Percentiles rank a stretch among this genome's conserved stretches.
These are phyloP conservation scores for Euphorbia pulcherrima DNA, from an alignment of 345 rosid species.

Conservation along the genomic window DNA sequence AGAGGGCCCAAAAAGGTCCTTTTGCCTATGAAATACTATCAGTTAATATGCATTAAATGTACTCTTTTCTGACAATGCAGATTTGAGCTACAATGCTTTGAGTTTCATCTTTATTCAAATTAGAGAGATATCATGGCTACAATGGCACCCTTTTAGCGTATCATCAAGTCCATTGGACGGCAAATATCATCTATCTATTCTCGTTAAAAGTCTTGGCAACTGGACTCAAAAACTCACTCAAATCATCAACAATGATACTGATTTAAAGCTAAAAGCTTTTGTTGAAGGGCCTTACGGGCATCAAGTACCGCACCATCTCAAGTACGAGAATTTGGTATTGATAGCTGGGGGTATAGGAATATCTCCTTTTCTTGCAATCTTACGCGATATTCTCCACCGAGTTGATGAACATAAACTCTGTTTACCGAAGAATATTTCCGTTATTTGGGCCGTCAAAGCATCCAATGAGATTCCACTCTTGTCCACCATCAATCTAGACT, in stretches of 20 bases:
- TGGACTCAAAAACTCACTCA: constrained; percentile 67
- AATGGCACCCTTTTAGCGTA: constrained; percentile 97
- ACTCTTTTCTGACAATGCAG: constrained; percentile 35
- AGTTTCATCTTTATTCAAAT: constrained; percentile 81
- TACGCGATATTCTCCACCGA: constrained; percentile 69
- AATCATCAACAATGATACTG: constrained; percentile 31
- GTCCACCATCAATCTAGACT: constrained; percentile 47
- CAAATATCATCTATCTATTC: constrained; percentile 53
- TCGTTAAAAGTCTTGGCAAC: constrained; percentile 66
- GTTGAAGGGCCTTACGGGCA: constrained; percentile 93
- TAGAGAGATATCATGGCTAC: constrained; percentile 76
- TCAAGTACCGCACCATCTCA: constrained; percentile 67
- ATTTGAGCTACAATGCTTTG: constrained; percentile 69
- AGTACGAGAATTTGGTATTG: constrained; percentile 74
- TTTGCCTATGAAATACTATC: too few relatives aligned
- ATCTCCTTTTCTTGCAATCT: constrained; percentile 76
- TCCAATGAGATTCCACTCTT: constrained; percentile 75
- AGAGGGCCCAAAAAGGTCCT: too few relatives aligned
- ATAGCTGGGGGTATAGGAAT: constrained; percentile 94
- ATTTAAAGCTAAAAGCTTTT: constrained; percentile 47
- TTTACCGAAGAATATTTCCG: constrained; percentile 51
- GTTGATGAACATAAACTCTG: constrained; percentile 54
- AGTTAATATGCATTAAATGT: not conserved
- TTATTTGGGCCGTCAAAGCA: constrained; percentile 76
- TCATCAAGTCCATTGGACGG: constrained; percentile 87